Conservation (phyloP, 805 yeast species). For the Candida silvatica region DNA sequence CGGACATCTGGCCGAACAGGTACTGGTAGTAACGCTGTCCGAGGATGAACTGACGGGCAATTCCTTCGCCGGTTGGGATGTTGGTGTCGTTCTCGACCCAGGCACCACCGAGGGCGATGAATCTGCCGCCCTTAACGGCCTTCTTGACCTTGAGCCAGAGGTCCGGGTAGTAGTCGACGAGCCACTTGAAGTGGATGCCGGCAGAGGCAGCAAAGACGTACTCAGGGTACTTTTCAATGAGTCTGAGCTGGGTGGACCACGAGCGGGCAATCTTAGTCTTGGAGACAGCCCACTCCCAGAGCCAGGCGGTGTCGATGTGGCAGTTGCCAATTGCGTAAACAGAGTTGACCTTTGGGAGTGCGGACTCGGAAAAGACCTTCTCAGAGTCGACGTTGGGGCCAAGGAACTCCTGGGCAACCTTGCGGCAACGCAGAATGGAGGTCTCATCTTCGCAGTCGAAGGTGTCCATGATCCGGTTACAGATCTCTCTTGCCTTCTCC, state of each 20-base stretch:
- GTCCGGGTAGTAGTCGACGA: slow-evolving; percentile 78
- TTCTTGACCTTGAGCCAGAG: slow-evolving; percentile 56
- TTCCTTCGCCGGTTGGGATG: slow-evolving; percentile 89
- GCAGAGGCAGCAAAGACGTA: slow-evolving; percentile 92
- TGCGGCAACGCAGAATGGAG: slow-evolving; percentile 54
- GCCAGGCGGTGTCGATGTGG: slow-evolving; percentile 97
- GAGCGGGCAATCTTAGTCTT: slow-evolving; percentile 87
- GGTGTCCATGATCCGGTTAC: slow-evolving; percentile 72
- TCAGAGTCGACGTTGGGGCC: slow-evolving; percentile 61
- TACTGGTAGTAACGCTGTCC: slow-evolving; percentile 83
- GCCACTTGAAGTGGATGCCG: slow-evolving; percentile 94
- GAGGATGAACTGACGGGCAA: slow-evolving; percentile 77
- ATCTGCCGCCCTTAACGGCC: slow-evolving; percentile 63
- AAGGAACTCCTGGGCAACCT: slow-evolving; percentile 51
- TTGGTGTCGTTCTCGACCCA: slow-evolving; percentile 99
- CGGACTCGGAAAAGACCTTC: slow-evolving; percentile 46
- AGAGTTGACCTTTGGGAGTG: slow-evolving; percentile 32
- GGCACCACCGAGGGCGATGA: slow-evolving; percentile 90
- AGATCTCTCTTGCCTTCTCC: slow-evolving; percentile 71
- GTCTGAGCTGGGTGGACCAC: slow-evolving; percentile 86
- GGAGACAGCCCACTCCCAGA: slow-evolving; percentile 99
- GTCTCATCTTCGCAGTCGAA: slow-evolving; percentile 66
- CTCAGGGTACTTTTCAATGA: slow-evolving; percentile 86
- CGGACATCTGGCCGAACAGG: slow-evolving; percentile 69
- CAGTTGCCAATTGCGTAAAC: slow-evolving; percentile 91